Conservation (phyloP, 2,329 filamentous ascomycete species). For the Nemania serpens region DNA sequence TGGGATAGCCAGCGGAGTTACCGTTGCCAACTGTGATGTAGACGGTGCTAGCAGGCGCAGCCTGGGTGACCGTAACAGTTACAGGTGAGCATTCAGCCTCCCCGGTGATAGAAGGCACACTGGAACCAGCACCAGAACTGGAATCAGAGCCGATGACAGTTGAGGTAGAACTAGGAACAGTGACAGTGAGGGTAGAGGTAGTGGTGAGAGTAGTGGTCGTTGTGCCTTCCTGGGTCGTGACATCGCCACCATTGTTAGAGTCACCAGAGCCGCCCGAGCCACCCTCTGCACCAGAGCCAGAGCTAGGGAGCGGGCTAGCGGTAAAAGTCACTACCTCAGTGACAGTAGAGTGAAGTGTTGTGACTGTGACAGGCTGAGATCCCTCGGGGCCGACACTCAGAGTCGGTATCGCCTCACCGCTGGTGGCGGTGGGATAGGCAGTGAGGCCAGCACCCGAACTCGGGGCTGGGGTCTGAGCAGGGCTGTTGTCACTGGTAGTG, state of each 20-base stretch:
- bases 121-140: slow-evolving; percentile 25
- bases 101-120: slow-evolving; percentile 16
- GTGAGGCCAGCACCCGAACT: slow-evolving; percentile 21
- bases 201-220: slow-evolving; percentile 40
- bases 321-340: slow-evolving; percentile 39
- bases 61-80: slow-evolving; percentile 41
- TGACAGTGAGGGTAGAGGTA: slow-evolving; percentile 42
- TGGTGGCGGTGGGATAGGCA: slow-evolving; percentile 21
- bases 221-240: slow-evolving; percentile 29
- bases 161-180: slow-evolving; percentile 29
- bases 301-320: slow-evolving; percentile 27
- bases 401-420: slow-evolving; percentile 34
- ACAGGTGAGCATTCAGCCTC: slow-evolving; percentile 35
- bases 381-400: slow-evolving; percentile 39
- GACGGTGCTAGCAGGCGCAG: slow-evolving; percentile 38
- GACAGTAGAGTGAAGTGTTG: slow-evolving; percentile 40
- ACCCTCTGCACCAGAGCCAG: slow-evolving; percentile 19
- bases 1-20: slow-evolving; percentile 19
- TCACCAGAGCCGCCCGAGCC: slow-evolving; percentile 15
- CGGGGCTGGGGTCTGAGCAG: slow-evolving; percentile 24
- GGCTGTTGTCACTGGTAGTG: slow-evolving; percentile 26
- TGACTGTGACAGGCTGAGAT: slow-evolving; percentile 37
- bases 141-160: slow-evolving; percentile 27
- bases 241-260: slow-evolving; percentile 18
- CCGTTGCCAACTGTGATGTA: slow-evolving; percentile 36